A percentile compares a stretch with the other conserved stretches of the same genome.
These are phyloP conservation scores for Irpex sp. DNA, from an alignment of 1,284 basidiomycete genomes.

Conservation along the genomic window DNA sequence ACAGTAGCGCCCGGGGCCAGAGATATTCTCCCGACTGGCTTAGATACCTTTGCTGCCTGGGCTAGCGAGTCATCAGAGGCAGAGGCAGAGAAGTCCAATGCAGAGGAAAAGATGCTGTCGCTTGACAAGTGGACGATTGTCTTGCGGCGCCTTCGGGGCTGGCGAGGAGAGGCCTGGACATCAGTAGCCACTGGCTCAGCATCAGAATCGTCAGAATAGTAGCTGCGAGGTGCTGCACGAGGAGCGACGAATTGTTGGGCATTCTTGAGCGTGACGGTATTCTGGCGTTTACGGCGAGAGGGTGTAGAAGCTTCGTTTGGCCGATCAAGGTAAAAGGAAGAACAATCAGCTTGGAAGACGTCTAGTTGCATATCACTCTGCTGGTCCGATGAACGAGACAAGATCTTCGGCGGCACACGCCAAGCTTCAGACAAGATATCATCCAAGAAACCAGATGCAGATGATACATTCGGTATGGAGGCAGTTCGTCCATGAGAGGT, in stretches of 20 bases:
- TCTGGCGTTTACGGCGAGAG: constrained; percentile 17
- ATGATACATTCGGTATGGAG: constrained; percentile 22
- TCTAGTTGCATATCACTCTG: constrained; percentile 20
- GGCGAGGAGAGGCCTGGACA: constrained; percentile 3
- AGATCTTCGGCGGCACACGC: constrained; percentile 27
- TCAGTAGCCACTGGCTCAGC: constrained; percentile 4
- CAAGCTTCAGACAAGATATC: constrained; percentile 24
- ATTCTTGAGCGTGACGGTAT: constrained; percentile 14
- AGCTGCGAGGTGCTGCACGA: background rate
- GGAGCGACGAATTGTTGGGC: background rate
- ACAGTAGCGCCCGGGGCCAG: constrained; percentile 1
- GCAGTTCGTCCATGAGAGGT: constrained; percentile 22
- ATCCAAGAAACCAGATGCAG: constrained; percentile 14
- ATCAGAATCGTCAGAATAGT: background rate
- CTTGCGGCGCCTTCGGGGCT: constrained; percentile 23
- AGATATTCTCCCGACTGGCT: constrained; percentile 9
- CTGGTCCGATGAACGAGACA: constrained; percentile 18
- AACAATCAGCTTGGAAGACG: constrained; percentile 18
- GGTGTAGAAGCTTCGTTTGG: constrained; percentile 31
- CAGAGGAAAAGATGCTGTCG: constrained; percentile 33
- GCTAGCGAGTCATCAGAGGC: constrained; percentile 14
- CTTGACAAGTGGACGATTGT: constrained; percentile 25
- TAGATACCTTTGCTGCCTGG: background rate
- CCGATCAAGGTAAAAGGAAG: constrained; percentile 28
- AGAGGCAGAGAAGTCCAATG: constrained; percentile 28